Evolutionary conservation across 169 alveolate species (phyloP), one percentile per base, ranked within the genome.

Genomic region (Eimeria sp.): DNA sequence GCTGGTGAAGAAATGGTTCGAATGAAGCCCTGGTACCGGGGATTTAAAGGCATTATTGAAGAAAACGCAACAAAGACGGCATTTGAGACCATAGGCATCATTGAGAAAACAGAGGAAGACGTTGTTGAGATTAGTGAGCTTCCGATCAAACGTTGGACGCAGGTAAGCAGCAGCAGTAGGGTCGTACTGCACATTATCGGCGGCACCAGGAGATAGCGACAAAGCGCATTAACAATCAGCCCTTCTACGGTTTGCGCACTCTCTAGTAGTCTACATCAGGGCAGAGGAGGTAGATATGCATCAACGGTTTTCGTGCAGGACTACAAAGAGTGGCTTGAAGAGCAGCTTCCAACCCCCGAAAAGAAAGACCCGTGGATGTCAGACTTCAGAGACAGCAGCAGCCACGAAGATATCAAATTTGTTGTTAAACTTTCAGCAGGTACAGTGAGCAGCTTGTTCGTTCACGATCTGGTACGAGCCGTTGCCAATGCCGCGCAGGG

Each of bases 21-120:
- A 20, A 98, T 99, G 99, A 96, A 96, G 33, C 99, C 99, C 16
- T 99, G 99, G 99, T 99, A 99, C 97, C 98, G 99, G 96, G 99
- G 99, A 64, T 99, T 99, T 97, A 97, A 97, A 46, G 99, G 99
- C 33, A 96, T 97, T 68, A 99, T 99, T 64, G 98, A 96, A 66
- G 85, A 58, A 77, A 95, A 89, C 52, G 71, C 95, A 27, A 82
- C 71, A 9, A 77, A 83, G 58, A 77, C 87, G 33, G 95, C 96
- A 33, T 98, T 97, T 97, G 98, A 97, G 94, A 97, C 98, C 46
- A 91, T 96, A 77, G 98, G 98, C 66, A 89, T 96, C 91, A 97
- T 97, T 66, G 95, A 95, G 87, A 78, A 97, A 88, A 83, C 85
- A 11, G 97, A 96, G 68, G 98, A 97, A 82, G 97, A 97, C 78